phyloP scores from a whole-genome alignment of 768 basidiomycete genomes.

The Jaapia argillacea region DNA sequence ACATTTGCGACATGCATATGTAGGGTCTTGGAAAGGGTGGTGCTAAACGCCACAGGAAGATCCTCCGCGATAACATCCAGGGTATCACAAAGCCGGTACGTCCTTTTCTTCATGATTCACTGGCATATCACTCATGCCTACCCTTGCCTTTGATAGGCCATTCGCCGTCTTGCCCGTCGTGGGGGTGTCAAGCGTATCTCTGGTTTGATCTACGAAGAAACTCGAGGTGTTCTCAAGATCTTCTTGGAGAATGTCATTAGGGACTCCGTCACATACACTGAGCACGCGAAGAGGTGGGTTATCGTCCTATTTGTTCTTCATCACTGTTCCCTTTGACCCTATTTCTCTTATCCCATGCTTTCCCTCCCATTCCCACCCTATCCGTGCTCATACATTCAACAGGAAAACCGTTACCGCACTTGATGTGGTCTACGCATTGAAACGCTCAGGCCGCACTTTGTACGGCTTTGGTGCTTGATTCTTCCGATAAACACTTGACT shows the following conservation, averaged over 20 bases:
- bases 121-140: background rate
- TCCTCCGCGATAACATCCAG: conserved; percentile 38
- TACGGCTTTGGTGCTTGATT: conserved; percentile 49
- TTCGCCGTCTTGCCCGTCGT: conserved; percentile 51
- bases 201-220: too few species aligned
- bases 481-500: too few species aligned
- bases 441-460: conserved; percentile 39
- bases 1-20: background rate
- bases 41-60: conserved; percentile 36
- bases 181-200: too few species aligned
- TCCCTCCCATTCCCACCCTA: too few species aligned
- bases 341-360: too few species aligned
- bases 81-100: conserved; percentile 39
- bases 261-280: conserved; percentile 51
- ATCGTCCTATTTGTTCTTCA: too few species aligned
- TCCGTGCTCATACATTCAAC: too few species aligned
- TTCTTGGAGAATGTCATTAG: conserved; percentile 39
- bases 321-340: too few species aligned
- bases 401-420: conserved; percentile 33
- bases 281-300: conserved; percentile 59
- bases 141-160: conserved; percentile 10
- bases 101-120: conserved; percentile 4
- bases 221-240: too few species aligned
- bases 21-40: conserved; percentile 18
- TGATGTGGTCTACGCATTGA: conserved; percentile 40